These are phyloP conservation scores for Escovopsis sp. DNA, from an alignment of 2,329 filamentous ascomycete species.

Conservation along the genomic window DNA sequence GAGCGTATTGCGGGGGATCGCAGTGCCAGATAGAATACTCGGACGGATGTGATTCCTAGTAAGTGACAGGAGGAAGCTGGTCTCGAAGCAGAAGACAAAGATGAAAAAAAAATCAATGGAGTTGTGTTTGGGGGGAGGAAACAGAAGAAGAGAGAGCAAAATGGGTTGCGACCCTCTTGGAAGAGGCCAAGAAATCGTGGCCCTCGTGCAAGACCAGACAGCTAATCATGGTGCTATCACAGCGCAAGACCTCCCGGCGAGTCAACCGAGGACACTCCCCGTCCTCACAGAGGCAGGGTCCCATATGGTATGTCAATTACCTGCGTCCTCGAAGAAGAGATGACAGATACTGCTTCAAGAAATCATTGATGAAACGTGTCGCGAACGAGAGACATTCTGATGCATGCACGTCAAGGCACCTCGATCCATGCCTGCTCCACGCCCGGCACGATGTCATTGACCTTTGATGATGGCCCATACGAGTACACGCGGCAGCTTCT, in stretches of 20 bases:
- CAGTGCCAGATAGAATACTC: constrained; percentile 25
- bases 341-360: too few relatives aligned
- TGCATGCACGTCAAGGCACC: constrained; percentile 11
- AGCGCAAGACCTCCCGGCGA: constrained; percentile 19
- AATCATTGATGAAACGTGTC: too few relatives aligned
- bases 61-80: constrained; percentile 8
- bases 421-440: constrained; percentile 21
- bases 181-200: background rate
- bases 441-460: constrained; percentile 26
- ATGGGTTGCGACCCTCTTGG: too few relatives aligned
- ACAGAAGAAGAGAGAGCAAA: too few relatives aligned
- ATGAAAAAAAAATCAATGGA: background rate
- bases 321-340: too few relatives aligned
- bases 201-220: too few relatives aligned
- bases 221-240: background rate
- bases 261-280: constrained; percentile 17
- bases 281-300: constrained; percentile 19
- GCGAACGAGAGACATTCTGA: background rate
- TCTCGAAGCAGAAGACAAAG: too few relatives aligned
- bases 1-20: constrained; percentile 22
- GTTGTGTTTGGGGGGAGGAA: background rate
- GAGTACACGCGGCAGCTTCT: constrained; percentile 27
- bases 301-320: constrained; percentile 18
- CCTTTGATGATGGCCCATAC: constrained; percentile 33
- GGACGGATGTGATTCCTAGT: constrained; percentile 27